These are phyloP conservation scores for Pilatotrama ljubarskyi DNA, from an alignment of 768 basidiomycete genomes.

Conservation along the genomic window DNA sequence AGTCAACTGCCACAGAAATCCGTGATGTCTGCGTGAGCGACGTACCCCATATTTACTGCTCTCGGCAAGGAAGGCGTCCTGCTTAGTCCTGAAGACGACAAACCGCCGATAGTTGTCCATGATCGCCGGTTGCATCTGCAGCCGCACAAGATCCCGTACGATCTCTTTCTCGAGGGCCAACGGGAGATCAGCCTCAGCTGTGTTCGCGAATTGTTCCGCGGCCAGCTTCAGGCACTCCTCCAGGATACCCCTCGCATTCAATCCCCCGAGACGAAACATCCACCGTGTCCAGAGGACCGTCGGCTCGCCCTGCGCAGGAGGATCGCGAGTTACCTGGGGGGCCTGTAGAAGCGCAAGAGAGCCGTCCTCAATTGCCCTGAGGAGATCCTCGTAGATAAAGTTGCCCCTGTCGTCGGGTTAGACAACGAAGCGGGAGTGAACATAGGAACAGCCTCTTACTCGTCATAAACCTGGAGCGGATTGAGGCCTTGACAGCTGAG, in stretches of 20 bases:
- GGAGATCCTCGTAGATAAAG: slow-evolving; percentile 42
- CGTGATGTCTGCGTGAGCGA: slow-evolving; percentile 13
- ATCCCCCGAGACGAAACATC: slow-evolving; percentile 30
- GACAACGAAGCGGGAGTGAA: background rate
- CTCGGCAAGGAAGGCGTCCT: slow-evolving; percentile 23
- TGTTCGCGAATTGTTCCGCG: slow-evolving; percentile 37
- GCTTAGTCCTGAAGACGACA: slow-evolving; percentile 50
- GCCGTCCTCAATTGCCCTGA: slow-evolving; percentile 56
- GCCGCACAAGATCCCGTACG: slow-evolving; percentile 45
- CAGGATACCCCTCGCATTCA: slow-evolving; percentile 44
- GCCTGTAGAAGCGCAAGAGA: slow-evolving; percentile 52
- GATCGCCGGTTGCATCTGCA: slow-evolving; percentile 65
- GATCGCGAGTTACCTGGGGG: slow-evolving; percentile 40
- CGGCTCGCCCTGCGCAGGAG: slow-evolving; percentile 7
- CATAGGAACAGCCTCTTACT: slow-evolving; percentile 32
- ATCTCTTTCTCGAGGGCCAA: slow-evolving; percentile 47
- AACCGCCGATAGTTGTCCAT: slow-evolving; percentile 66
- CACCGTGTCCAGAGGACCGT: slow-evolving; percentile 42
- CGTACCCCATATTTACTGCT: slow-evolving; percentile 49
- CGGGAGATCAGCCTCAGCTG: slow-evolving; percentile 36
- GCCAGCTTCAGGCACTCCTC: slow-evolving; percentile 45
- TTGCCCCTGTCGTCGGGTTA: slow-evolving; percentile 33
- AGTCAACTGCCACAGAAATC: background rate
- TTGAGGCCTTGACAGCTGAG: slow-evolving; percentile 39
- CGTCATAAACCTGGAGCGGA: slow-evolving; percentile 41